Conservation (phyloP, 2,329 filamentous ascomycete species). For the Exophiala phaeomuriformis region DNA sequence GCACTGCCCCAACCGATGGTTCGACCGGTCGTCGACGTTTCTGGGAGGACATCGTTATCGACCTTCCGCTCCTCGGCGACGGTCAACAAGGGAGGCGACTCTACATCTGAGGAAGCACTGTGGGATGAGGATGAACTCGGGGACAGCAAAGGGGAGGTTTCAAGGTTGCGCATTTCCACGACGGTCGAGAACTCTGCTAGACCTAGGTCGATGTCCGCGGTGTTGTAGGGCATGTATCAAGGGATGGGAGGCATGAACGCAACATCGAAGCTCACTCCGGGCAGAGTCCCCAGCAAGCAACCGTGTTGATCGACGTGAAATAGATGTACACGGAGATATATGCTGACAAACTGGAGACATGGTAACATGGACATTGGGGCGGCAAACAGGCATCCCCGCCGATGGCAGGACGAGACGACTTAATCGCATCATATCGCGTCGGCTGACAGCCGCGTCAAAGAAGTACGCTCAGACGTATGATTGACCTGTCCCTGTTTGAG, state of each 20-base stretch:
- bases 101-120: not conserved
- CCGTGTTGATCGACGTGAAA: not conserved
- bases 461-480: not conserved
- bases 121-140: conserved; percentile 6
- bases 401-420: not conserved
- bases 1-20: conserved; percentile 57
- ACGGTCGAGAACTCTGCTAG: not conserved
- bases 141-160: conserved; percentile 19
- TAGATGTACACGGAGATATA: not conserved
- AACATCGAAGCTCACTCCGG: not conserved
- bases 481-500: not conserved
- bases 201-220: not conserved
- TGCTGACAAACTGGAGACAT: conserved; percentile 14
- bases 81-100: not conserved
- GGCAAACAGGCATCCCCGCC: not conserved
- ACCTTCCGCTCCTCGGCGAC: conserved; percentile 49
- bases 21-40: conserved; percentile 52
- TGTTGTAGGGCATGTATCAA: not conserved
- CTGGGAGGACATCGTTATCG: conserved; percentile 54
- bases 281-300: not conserved
- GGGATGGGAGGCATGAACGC: not conserved
- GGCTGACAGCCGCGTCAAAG: conserved; percentile 1
- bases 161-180: conserved; percentile 13
- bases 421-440: conserved; percentile 8
- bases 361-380: not conserved